Percentiles rank a stretch among this genome's conserved stretches.
Evolutionary conservation across 768 basidiomycete genomes (phyloP).

Genomic region (Pulveroboletus ravenelii): DNA sequence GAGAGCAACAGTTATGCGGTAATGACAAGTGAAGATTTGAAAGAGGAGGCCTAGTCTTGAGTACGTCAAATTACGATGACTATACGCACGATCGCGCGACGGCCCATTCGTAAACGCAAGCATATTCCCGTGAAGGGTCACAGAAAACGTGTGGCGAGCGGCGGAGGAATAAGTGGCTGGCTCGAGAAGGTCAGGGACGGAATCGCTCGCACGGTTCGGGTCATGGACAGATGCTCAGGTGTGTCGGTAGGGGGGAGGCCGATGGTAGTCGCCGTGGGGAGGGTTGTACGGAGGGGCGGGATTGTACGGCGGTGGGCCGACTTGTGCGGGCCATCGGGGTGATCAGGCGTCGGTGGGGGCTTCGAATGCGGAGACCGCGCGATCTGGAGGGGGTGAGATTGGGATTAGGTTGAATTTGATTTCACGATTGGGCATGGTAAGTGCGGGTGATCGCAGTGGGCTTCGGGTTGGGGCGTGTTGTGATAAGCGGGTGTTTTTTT

Average conservation of each 20-base stretch:
- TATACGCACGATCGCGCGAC: too few relatives aligned
- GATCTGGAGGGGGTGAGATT: conserved; percentile 22
- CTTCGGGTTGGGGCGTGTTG: too few relatives aligned
- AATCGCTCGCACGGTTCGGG: conserved; percentile 16
- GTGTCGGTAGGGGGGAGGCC: too few relatives aligned
- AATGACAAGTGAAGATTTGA: conserved; percentile 23
- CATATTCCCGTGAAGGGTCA: conserved; percentile 21
- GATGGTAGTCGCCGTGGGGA: too few relatives aligned
- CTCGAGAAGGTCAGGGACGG: too few relatives aligned
- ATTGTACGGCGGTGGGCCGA: conserved; percentile 10
- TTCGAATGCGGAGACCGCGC: conserved; percentile 20
- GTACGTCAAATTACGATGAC: conserved; percentile 25
- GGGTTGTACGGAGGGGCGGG: too few relatives aligned
- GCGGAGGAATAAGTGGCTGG: conserved; percentile 6
- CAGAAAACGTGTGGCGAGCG: conserved; percentile 1
- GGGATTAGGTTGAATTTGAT: conserved; percentile 15
- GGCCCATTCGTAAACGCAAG: conserved; percentile 21
- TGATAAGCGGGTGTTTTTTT: too few relatives aligned
- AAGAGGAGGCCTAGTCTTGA: too few relatives aligned
- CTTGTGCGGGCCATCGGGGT: conserved; percentile 18
- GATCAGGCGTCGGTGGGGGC: conserved; percentile 5
- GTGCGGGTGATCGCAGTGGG: conserved; percentile 7
- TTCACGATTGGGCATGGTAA: too few relatives aligned
- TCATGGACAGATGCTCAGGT: conserved; percentile 10
- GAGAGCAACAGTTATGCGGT: conserved; percentile 14